Evolutionary conservation across 257 asterid genomes (phyloP), one percentile per base, ranked within the genome.

Genomic region (Fraxinus anomala): DNA sequence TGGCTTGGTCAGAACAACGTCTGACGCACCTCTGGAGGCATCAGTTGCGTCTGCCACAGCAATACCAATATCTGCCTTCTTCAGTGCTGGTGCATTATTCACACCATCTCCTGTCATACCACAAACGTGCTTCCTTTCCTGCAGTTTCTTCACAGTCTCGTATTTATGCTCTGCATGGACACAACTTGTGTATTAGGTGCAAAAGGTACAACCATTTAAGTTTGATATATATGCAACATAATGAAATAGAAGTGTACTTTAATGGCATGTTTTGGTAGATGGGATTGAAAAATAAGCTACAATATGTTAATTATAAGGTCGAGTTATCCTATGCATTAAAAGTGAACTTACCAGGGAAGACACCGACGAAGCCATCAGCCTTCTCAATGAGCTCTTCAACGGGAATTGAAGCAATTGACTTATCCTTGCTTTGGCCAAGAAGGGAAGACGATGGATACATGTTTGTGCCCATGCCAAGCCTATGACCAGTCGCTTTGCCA

Each of bases 51-150:
- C 94, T 0, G 90, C 96, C 5, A 92, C 97, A 21, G 95, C 97
- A 21, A 92, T 92, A 14, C 97, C 97, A 19, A 92, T 91, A 70
- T 92, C 96, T 2, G 96, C 96, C 83, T 86, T 92, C 81, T 91
- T 92, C 5, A 91, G 83, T 6, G 97, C 97, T 5, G 95, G 96
- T 0, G 97, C 96, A 39, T 91, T 97, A 80, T 92, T 91, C 69
- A 92, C 97, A 61, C 97, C 97, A 77, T 92, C 97, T 56, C 97
- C 97, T 5, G 97, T 89, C 97, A 92, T 92, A 54, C 97, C 97
- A 66, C 97, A 91, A 0, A 92, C 91, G 79, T 92, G 97, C 34
- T 92, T 91, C 74, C 80, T 86, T 74, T 89, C 97, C 79, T 92
- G 97, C 72, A 92, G 84, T 71, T 81, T 89, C 88, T 85, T 91